Evolutionary conservation across 805 yeast genomes (phyloP).

Genomic region (Kodamaea restingae): DNA sequence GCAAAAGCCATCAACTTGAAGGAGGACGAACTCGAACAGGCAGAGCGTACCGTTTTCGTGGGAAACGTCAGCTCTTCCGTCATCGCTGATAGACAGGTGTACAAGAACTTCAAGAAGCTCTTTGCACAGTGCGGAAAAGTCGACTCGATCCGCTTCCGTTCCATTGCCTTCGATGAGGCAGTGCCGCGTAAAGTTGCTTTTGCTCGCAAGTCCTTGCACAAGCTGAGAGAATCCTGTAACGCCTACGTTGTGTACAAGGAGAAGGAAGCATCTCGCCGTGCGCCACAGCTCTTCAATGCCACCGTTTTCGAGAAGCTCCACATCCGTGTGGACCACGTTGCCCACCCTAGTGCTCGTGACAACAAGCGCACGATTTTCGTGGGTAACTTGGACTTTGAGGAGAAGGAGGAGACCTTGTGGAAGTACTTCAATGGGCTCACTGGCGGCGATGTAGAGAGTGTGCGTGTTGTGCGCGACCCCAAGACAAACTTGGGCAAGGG

Average conservation of each 20-base stretch:
- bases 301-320: slow-evolving; percentile 66
- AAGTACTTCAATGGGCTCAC: slow-evolving; percentile 55
- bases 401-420: slow-evolving; percentile 87
- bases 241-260: slow-evolving; percentile 79
- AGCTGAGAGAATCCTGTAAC: slow-evolving; percentile 74
- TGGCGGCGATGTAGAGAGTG: slow-evolving; percentile 67
- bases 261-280: slow-evolving; percentile 45
- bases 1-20: slow-evolving; percentile 58
- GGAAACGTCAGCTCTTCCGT: slow-evolving; percentile 75
- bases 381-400: slow-evolving; percentile 92
- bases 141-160: slow-evolving; percentile 83
- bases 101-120: slow-evolving; percentile 61
- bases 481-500: slow-evolving; percentile 97
- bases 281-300: slow-evolving; percentile 57
- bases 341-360: slow-evolving; percentile 85
- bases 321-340: slow-evolving; percentile 85
- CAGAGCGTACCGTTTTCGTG: slow-evolving; percentile 79
- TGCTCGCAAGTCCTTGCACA: slow-evolving; percentile 72
- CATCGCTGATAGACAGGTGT: slow-evolving; percentile 56
- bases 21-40: slow-evolving; percentile 72
- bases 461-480: slow-evolving; percentile 85
- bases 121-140: slow-evolving; percentile 54
- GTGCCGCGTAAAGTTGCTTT: slow-evolving; percentile 91
- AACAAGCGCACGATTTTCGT: slow-evolving; percentile 81
- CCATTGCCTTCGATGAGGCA: slow-evolving; percentile 82